phyloP scores from a whole-genome alignment of 768 basidiomycete genomes.

The Coprinellus micaceus region DNA sequence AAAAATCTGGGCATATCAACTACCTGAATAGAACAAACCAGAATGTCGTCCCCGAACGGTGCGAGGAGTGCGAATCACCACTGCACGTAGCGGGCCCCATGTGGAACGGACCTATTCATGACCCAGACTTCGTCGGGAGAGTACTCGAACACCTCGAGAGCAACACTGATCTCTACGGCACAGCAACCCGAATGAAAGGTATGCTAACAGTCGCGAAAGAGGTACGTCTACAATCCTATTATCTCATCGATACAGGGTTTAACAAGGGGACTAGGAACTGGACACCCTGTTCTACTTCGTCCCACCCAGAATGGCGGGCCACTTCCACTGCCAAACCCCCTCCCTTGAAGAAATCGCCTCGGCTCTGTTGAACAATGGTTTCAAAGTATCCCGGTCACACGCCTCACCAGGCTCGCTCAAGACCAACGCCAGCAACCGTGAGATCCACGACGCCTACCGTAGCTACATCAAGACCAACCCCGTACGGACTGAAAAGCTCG shows the following conservation, averaged over 20 bases:
- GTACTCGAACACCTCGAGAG: conserved; percentile 71
- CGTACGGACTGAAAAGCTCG: conserved; percentile 79
- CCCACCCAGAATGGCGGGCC: conserved; percentile 70
- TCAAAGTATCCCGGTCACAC: conserved; percentile 87
- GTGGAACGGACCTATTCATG: conserved; percentile 91
- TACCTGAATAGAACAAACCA: conserved; percentile 65
- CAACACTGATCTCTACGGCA: conserved; percentile 67
- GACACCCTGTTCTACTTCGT: conserved; percentile 83
- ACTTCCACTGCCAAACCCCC: conserved; percentile 80
- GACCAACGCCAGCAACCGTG: conserved; percentile 69
- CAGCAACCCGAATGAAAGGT: conserved; percentile 83
- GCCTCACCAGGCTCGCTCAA: conserved; percentile 87
- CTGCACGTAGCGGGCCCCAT: conserved; percentile 94
- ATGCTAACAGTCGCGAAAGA: conserved; percentile 91
- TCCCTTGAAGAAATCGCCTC: conserved; percentile 77
- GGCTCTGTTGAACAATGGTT: conserved; percentile 83
- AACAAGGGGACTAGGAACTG: conserved; percentile 54
- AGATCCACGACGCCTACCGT: conserved; percentile 79
- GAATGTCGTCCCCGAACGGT: conserved; percentile 61
- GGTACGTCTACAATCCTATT: conserved; percentile 38
- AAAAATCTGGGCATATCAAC: conserved; percentile 54
- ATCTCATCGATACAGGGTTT: neutral
- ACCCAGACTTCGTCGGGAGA: conserved; percentile 65
- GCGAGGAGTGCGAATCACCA: conserved; percentile 76
- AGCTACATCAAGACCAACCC: conserved; percentile 82